Percentiles rank a stretch among this genome's conserved stretches.
Conservation (phyloP, 768 basidiomycete genomes). For the Suillus fuscotomentosus region DNA sequence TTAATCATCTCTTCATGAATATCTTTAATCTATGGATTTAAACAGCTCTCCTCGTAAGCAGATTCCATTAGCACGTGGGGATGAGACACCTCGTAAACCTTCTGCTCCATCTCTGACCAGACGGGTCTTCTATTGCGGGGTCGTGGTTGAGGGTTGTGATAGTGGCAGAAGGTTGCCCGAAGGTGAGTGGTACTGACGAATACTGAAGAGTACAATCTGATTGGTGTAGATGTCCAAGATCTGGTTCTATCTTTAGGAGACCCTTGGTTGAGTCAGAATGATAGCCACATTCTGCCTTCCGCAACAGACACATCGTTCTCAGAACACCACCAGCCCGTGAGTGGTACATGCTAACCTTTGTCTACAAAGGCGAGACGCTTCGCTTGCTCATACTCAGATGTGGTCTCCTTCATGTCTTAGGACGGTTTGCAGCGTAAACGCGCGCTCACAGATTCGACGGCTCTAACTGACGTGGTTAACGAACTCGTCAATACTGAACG, state of each 20-base stretch:
- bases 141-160: slow-evolving; percentile 84
- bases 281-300: slow-evolving; percentile 46
- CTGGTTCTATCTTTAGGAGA: slow-evolving; percentile 77
- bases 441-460: slow-evolving; percentile 60
- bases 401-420: slow-evolving; percentile 18
- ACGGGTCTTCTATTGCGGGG: slow-evolving; percentile 87
- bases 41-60: slow-evolving; percentile 71
- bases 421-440: slow-evolving; percentile 44
- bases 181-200: slow-evolving; percentile 40
- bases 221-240: slow-evolving; percentile 66
- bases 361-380: neutral
- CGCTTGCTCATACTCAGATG: slow-evolving; percentile 1
- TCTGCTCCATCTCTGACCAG: slow-evolving; percentile 51
- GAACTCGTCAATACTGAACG: slow-evolving; percentile 90
- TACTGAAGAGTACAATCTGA: slow-evolving; percentile 10
- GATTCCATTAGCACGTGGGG: slow-evolving; percentile 69
- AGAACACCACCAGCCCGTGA: slow-evolving; percentile 42
- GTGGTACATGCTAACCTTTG: slow-evolving; percentile 20
- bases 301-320: slow-evolving; percentile 37
- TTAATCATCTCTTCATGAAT: slow-evolving; percentile 3
- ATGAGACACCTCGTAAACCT: slow-evolving; percentile 50
- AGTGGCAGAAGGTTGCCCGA: slow-evolving; percentile 65
- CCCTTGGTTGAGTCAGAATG: slow-evolving; percentile 52
- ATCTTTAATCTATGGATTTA: slow-evolving; percentile 49
- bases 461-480: slow-evolving; percentile 71